A percentile compares a stretch with the other conserved stretches of the same genome.
phyloP scores from a whole-genome alignment of 2,329 filamentous ascomycete genomes.

The Dactylella cylindrospora region DNA sequence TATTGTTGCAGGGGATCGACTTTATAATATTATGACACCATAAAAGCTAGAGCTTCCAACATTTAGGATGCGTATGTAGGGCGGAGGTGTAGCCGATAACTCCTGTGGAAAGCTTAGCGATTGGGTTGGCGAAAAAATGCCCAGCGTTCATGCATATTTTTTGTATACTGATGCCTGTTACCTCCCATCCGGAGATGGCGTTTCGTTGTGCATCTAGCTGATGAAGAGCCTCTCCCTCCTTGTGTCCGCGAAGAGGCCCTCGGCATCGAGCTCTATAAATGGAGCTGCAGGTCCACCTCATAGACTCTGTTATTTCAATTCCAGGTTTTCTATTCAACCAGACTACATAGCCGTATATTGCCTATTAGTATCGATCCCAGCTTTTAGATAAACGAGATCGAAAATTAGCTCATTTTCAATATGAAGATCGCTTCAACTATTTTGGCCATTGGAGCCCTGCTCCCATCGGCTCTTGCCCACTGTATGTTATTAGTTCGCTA shows the following conservation, averaged over 20 bases:
- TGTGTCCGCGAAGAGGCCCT: no score
- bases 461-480: constrained; percentile 45
- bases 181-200: background rate
- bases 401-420: constrained; percentile 1
- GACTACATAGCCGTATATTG: constrained; percentile 1
- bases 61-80: no score
- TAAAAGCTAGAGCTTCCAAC: no score
- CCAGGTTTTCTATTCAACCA: background rate
- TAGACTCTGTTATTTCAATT: background rate
- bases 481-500: constrained; percentile 27
- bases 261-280: constrained; percentile 22
- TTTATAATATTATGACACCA: no score
- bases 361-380: no score
- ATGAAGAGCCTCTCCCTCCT: no score
- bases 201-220: no score
- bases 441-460: constrained; percentile 35
- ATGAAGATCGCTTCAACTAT: constrained; percentile 45
- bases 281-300: background rate
- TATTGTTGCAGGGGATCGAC: no score
- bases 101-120: constrained; percentile 7
- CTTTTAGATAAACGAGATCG: no score
- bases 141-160: background rate
- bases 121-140: background rate
- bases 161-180: no score
- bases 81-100: constrained; percentile 30